Evolutionary conservation across 2,329 filamentous ascomycete genomes (phyloP).

Genomic region (Cylindrodendrum hubeiense): DNA sequence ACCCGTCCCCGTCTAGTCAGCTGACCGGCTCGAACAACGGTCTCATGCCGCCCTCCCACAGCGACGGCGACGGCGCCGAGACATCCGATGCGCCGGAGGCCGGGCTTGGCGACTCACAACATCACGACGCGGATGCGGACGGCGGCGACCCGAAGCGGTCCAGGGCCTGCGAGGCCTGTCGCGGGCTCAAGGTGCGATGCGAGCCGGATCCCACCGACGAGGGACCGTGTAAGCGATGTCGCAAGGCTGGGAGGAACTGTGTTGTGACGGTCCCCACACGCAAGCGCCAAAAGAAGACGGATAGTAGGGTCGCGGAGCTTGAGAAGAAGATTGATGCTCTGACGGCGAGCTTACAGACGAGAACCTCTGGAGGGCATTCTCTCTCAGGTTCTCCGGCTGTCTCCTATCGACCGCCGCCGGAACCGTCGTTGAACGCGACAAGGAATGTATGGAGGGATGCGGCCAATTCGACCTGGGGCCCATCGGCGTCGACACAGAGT

Average conservation of each 20-base stretch:
- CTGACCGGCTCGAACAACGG: constrained; percentile 17
- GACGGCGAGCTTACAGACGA: constrained; percentile 81
- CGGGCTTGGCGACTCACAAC: constrained; percentile 34
- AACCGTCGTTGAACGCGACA: constrained; percentile 20
- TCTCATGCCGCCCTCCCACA: constrained; percentile 29
- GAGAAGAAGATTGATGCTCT: constrained; percentile 94
- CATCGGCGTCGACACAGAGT: constrained; percentile 26
- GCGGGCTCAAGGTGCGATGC: constrained; percentile 85
- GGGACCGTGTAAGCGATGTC: constrained; percentile 79
- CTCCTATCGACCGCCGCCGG: constrained; percentile 18
- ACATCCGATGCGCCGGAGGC: constrained; percentile 38
- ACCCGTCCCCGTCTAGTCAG: constrained; percentile 34
- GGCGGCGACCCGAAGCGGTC: constrained; percentile 71
- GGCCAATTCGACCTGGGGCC: constrained; percentile 35
- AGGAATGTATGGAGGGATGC: constrained; percentile 24
- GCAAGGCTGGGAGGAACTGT: constrained; percentile 83
- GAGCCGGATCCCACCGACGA: constrained; percentile 78
- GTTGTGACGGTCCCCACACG: constrained; percentile 79
- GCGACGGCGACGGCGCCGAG: constrained; percentile 36
- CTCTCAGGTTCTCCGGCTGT: constrained; percentile 27
- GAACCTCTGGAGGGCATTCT: constrained; percentile 36
- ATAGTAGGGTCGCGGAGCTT: constrained; percentile 88
- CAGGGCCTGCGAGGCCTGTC: constrained; percentile 81
- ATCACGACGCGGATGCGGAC: constrained; percentile 36
- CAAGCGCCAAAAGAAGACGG: constrained; percentile 92